Conservation (phyloP, 768 basidiomycete genomes). For the Leucocoprinus birnbaumii region DNA sequence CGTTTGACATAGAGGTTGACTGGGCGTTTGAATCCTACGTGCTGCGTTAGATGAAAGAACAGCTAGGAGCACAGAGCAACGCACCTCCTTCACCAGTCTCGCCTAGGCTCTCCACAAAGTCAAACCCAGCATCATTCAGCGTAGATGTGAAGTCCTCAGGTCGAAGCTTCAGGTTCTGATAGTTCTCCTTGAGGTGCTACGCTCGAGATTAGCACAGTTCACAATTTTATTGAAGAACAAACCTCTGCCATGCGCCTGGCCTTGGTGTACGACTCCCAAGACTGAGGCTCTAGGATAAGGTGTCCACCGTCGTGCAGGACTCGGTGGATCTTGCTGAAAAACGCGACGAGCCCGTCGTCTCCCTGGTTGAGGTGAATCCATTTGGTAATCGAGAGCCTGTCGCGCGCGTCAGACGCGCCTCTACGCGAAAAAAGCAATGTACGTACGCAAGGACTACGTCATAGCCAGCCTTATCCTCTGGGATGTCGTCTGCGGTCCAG, state of each 20-base stretch:
- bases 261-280: slow-evolving; percentile 82
- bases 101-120: slow-evolving; percentile 43
- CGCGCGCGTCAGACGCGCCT: not conserved
- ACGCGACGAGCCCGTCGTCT: slow-evolving; percentile 64
- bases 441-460: slow-evolving; percentile 80
- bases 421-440: not conserved
- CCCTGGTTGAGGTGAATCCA: slow-evolving; percentile 89
- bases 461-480: slow-evolving; percentile 57
- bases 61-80: not conserved
- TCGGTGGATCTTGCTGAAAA: slow-evolving; percentile 62
- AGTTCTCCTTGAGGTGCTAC: slow-evolving; percentile 62
- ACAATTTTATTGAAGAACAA: not conserved
- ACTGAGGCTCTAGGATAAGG: slow-evolving; percentile 81
- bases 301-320: slow-evolving; percentile 60
- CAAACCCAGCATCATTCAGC: slow-evolving; percentile 63
- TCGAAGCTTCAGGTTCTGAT: slow-evolving; percentile 49
- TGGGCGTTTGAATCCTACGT: no score
- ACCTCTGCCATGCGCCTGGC: slow-evolving; percentile 69
- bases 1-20: no score
- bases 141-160: slow-evolving; percentile 61
- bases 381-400: slow-evolving; percentile 82
- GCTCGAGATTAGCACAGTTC: slow-evolving; percentile 27
- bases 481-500: slow-evolving; percentile 60
- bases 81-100: slow-evolving; percentile 59
- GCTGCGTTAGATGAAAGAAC: slow-evolving; percentile 6